phyloP scores from a whole-genome alignment of 129 eudicot genomes.

The Escallonia rubra region DNA sequence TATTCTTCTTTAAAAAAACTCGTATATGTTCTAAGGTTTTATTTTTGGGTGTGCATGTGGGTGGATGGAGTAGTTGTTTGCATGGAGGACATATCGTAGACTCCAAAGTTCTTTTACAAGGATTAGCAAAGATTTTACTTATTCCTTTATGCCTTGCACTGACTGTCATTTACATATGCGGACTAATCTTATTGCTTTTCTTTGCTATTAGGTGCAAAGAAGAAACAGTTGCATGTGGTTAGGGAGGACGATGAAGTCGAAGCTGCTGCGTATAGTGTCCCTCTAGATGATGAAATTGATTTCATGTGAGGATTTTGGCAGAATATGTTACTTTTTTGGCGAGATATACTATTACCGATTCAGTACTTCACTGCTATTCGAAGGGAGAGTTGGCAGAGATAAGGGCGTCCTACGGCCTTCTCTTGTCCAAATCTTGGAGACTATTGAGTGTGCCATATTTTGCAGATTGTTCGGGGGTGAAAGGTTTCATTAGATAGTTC shows the following conservation, averaged over 20 bases:
- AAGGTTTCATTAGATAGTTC: no score
- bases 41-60: background rate
- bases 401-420: background rate
- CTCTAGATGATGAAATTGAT: constrained; percentile 58
- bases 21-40: background rate
- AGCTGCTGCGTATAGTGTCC: constrained; percentile 38
- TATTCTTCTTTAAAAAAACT: no score
- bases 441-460: background rate
- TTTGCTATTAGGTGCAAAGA: constrained; percentile 58
- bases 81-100: no score
- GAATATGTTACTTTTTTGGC: constrained; percentile 1
- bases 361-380: background rate
- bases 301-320: constrained; percentile 57
- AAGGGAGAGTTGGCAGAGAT: background rate
- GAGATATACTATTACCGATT: background rate
- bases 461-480: no score
- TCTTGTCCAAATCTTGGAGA: background rate
- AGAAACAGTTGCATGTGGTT: constrained; percentile 75
- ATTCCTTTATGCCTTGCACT: no score
- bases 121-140: no score
- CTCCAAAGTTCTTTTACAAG: no score
- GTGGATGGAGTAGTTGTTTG: no score
- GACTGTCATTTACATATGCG: background rate
- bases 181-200: background rate
- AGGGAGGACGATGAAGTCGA: constrained; percentile 73